Percentiles rank a stretch among this genome's conserved stretches.
Conservation (phyloP, 139 green algal genomes). For the Chlamydomonas sp. region DNA sequence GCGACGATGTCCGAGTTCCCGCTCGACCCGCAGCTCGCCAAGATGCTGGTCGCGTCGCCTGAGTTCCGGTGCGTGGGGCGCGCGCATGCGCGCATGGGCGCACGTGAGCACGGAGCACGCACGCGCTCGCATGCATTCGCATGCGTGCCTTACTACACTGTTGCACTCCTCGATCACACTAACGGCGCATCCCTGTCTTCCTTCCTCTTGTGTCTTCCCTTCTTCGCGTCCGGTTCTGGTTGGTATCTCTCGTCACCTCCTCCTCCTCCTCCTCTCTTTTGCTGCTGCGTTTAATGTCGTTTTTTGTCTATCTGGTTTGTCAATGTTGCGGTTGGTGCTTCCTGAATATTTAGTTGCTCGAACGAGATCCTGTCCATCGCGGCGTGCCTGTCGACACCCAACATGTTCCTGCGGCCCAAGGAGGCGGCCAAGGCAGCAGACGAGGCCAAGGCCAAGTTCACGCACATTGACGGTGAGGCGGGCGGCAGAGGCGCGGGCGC, state of each 20-base stretch:
- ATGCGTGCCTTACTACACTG: too few species aligned
- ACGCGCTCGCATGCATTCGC: too few species aligned
- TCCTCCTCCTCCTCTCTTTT: neutral
- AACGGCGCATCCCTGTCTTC: too few species aligned
- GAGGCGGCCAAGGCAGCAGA: conserved; percentile 86
- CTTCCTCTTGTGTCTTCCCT: too few species aligned
- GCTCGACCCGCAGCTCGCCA: conserved; percentile 94
- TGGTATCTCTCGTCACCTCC: too few species aligned
- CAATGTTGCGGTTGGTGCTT: neutral
- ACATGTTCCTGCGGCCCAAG: conserved; percentile 87
- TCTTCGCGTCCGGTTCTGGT: too few species aligned
- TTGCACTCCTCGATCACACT: too few species aligned
- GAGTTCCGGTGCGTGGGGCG: conserved; percentile 85
- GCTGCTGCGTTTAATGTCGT: neutral
- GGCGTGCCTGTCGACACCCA: conserved; percentile 92
- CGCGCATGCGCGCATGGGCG: too few species aligned
- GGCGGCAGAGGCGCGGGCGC: too few species aligned
- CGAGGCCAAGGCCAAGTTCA: conserved; percentile 90
- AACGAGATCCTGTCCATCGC: conserved; percentile 96
- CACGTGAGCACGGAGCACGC: too few species aligned
- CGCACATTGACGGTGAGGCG: conserved; percentile 82
- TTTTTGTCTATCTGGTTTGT: neutral
- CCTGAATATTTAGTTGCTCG: conserved; percentile 74
- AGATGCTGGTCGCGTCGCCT: conserved; percentile 91
- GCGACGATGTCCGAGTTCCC: conserved; percentile 96